phyloP scores from a whole-genome alignment of 495 filamentous ascomycete species.

The Hypoxylon fragiforme region DNA sequence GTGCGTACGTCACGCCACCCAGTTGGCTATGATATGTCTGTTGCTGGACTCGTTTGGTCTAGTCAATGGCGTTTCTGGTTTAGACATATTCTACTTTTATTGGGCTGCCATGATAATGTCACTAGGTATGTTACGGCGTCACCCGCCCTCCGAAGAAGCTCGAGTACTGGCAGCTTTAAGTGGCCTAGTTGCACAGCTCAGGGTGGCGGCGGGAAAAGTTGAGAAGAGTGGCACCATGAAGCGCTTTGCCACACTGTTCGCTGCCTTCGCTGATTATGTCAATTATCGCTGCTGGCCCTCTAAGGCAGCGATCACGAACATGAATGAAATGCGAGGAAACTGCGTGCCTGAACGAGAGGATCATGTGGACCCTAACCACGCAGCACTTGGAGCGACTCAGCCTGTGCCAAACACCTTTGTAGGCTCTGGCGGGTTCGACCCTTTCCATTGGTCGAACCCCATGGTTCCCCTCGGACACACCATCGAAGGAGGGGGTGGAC shows the following conservation, averaged over 20 bases:
- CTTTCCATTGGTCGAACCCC: slow-evolving; percentile 15
- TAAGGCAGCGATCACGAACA: neutral
- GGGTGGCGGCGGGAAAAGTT: neutral
- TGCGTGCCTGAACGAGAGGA: neutral
- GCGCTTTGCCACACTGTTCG: slow-evolving; percentile 10
- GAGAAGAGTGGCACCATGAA: slow-evolving; percentile 24
- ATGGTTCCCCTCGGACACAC: slow-evolving; percentile 14
- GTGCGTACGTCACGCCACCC: slow-evolving; percentile 13
- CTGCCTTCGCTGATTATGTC: slow-evolving; percentile 17
- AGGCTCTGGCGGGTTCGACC: slow-evolving; percentile 4
- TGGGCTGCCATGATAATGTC: slow-evolving; percentile 18
- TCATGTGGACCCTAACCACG: neutral
- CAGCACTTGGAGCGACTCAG: neutral
- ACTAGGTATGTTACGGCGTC: slow-evolving; percentile 9
- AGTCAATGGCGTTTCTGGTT: slow-evolving; percentile 12
- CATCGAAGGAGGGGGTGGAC: slow-evolving; percentile 11
- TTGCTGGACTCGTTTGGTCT: slow-evolving; percentile 18
- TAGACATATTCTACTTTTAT: slow-evolving; percentile 21
- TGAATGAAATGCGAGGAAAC: neutral
- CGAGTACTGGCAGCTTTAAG: neutral
- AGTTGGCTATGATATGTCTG: slow-evolving; percentile 11
- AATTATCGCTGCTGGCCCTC: slow-evolving; percentile 12
- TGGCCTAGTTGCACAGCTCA: slow-evolving; percentile 8
- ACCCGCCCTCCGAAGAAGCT: neutral
- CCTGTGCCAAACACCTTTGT: neutral